Percentiles rank a stretch among this genome's conserved stretches.
These are phyloP conservation scores for Boletellus emodensis DNA, from an alignment of 768 basidiomycete species.

Conservation along the genomic window DNA sequence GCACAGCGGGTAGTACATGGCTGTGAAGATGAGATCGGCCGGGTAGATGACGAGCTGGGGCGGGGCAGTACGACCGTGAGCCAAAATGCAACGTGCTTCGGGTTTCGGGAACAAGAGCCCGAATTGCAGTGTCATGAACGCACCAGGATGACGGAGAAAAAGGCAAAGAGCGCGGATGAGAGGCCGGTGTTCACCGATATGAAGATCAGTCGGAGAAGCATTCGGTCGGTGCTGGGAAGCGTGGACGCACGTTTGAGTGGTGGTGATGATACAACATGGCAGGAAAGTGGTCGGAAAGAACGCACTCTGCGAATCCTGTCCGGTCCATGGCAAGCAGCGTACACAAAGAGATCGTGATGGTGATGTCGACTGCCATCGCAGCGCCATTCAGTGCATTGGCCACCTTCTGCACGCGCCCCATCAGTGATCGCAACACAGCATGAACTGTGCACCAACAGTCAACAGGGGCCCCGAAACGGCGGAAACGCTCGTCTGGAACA, in stretches of 20 bases:
- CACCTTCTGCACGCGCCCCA: conserved; percentile 6
- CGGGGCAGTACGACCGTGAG: not conserved
- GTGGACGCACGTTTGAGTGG: not conserved
- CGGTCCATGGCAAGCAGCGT: conserved; percentile 23
- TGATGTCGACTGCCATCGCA: conserved; percentile 16
- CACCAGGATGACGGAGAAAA: conserved; percentile 20
- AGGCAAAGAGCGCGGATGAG: conserved; percentile 20
- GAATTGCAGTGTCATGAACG: not conserved
- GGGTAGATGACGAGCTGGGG: conserved; percentile 23
- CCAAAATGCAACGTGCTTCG: too few relatives aligned
- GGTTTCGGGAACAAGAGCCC: not conserved
- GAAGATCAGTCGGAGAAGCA: conserved; percentile 23
- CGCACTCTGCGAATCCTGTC: conserved; percentile 21
- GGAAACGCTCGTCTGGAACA: conserved; percentile 11
- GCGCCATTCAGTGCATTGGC: conserved; percentile 11
- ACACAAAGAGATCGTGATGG: conserved; percentile 20
- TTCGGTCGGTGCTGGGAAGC: conserved; percentile 21
- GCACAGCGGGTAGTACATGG: conserved; percentile 30
- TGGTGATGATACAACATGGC: not conserved
- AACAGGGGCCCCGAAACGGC: conserved; percentile 18
- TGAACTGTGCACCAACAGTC: conserved; percentile 8
- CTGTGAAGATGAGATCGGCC: conserved; percentile 19
- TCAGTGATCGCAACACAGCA: conserved; percentile 2
- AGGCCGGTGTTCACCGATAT: conserved; percentile 25
- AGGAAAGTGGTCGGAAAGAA: not conserved